phyloP scores from a whole-genome alignment of 140 eudicot genomes.

The Bidens hawaiensis region DNA sequence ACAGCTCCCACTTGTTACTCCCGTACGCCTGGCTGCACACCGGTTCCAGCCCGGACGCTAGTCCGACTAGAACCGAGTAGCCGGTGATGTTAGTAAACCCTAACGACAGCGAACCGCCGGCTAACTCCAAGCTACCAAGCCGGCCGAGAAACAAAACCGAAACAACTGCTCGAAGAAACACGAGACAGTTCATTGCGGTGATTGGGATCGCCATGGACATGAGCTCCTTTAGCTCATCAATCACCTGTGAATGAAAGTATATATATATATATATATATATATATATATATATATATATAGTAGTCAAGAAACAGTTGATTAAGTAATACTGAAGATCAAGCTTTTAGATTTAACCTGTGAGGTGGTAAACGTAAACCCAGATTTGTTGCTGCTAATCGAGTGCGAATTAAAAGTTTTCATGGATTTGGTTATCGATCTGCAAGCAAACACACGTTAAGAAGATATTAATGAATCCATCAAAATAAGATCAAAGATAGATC shows the following conservation, averaged over 20 bases:
- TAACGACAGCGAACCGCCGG: constrained; percentile 91
- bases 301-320: too few relatives aligned
- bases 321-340: too few relatives aligned
- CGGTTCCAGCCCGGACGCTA: constrained; percentile 88
- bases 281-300: too few relatives aligned
- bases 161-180: constrained; percentile 75
- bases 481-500: background rate
- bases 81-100: constrained; percentile 98
- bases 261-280: too few relatives aligned
- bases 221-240: constrained; percentile 70
- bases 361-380: background rate
- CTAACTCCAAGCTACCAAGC: constrained; percentile 87
- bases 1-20: constrained; percentile 58
- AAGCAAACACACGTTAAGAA: background rate
- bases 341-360: background rate
- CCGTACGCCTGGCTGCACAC: constrained; percentile 90
- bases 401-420: background rate
- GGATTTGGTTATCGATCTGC: background rate
- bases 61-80: constrained; percentile 85
- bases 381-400: background rate
- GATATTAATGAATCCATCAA: background rate
- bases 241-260: constrained; percentile 39
- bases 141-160: constrained; percentile 87
- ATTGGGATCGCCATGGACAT: constrained; percentile 83
- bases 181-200: constrained; percentile 82